These are phyloP conservation scores for Hyphodiscus hymeniophilus DNA, from an alignment of 495 filamentous ascomycete species.

Conservation along the genomic window DNA sequence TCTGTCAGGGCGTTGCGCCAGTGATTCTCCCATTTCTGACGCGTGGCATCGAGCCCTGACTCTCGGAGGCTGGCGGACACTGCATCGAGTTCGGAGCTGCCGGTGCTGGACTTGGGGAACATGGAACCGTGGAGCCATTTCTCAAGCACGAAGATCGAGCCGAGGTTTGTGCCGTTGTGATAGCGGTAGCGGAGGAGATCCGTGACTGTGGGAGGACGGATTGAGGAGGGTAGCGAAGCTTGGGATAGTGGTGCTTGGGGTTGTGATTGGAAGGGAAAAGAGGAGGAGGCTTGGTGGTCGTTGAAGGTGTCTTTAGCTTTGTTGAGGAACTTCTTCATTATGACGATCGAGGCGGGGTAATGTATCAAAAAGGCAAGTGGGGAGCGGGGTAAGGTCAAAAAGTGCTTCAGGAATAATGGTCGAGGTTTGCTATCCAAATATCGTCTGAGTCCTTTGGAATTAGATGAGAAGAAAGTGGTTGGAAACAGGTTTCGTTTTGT, in stretches of 20 bases:
- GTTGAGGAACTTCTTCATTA: constrained; percentile 13
- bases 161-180: constrained; percentile 49
- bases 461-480: too few relatives aligned
- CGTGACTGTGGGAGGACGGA: not conserved
- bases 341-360: not conserved
- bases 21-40: constrained; percentile 39
- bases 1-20: constrained; percentile 39
- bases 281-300: not conserved
- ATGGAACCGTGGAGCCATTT: constrained; percentile 39
- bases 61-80: constrained; percentile 31
- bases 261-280: too few relatives aligned
- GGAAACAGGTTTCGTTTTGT: too few relatives aligned
- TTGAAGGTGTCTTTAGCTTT: constrained; percentile 14
- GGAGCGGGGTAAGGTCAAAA: too few relatives aligned
- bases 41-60: constrained; percentile 36
- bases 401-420: too few relatives aligned
- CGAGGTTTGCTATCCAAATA: too few relatives aligned
- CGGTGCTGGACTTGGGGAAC: constrained; percentile 28
- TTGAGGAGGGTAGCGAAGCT: not conserved
- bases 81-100: constrained; percentile 33
- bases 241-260: too few relatives aligned
- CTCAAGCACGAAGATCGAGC: constrained; percentile 48
- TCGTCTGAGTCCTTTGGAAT: too few relatives aligned
- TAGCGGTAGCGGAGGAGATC: constrained; percentile 30
- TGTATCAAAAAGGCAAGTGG: too few relatives aligned